Base-by-base conservation (phyloP, 2,329 filamentous ascomycete species). In the Aspergillus fructus region DNA sequence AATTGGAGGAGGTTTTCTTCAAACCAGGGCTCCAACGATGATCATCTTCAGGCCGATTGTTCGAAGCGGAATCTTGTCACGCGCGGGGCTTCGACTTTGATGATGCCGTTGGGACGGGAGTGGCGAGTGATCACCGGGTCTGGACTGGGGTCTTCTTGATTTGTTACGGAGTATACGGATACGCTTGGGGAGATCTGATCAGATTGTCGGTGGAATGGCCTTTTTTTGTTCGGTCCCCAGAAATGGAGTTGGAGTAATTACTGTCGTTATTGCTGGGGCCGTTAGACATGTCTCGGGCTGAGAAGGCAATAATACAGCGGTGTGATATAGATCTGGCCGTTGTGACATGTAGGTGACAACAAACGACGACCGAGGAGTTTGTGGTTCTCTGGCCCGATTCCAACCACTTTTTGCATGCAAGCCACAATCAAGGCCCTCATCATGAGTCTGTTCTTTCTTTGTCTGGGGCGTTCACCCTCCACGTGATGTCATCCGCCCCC, bases 71-170 rank as follows among this genome's bases (percentile, higher is more conserved):
- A 50, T 50, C 5, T 23, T 34, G 39, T 42, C 49, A 51, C 49
- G 49, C 45, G 45, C 45, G 15, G 21, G 30, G 19, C 27, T 30
- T 30, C 27, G 11, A 46, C 17, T 39, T 34, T 39, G 17, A 8
- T 23, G 17, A 15, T 48, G n/a, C 19, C n/a, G 46, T 37, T 49
- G 47, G 37, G 33, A 8, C 13, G 17, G 19, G 37, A 19, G 37
- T 41, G 49, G 49, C 49, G n/a, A 42, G 23, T 41, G 49, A 42
- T 50, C 49, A 42, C 24, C 49, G 13, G 47, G 33, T 27, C 48
- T 50, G 46, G 17, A 21, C 46, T 19, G 11, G 9, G 11, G 41
- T 19, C 41, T 43, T 21, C 3, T 13, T 24, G 0, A 8, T 24
- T 24, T 27, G 27, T 30, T 30, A 21, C 21, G 21, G 21, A 21